phyloP scores from a whole-genome alignment of 2,329 filamentous ascomycete species.

The Trichoderma brevicompactum region DNA sequence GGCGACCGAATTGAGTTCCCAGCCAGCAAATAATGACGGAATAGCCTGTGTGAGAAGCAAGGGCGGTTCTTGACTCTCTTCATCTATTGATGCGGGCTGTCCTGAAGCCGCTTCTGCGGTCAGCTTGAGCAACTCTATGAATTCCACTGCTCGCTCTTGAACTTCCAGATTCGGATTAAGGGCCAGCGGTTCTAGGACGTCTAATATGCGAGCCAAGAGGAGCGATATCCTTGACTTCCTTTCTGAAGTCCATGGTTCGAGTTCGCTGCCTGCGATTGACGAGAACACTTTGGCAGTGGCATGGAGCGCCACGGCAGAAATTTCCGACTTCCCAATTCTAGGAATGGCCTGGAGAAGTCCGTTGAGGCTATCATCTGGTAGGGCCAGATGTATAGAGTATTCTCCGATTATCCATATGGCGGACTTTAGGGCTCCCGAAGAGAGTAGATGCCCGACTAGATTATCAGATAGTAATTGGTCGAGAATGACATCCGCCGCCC shows the following conservation, averaged over 20 bases:
- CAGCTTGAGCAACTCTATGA: conserved; percentile 85
- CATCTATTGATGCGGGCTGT: conserved; percentile 62
- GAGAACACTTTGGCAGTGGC: conserved; percentile 85
- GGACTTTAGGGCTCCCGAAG: conserved; percentile 71
- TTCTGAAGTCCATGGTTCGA: conserved; percentile 70
- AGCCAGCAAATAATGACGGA: conserved; percentile 81
- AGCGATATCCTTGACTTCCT: conserved; percentile 76
- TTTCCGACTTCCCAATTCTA: conserved; percentile 61
- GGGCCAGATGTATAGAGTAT: conserved; percentile 73
- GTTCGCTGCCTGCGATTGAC: conserved; percentile 67
- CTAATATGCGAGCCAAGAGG: conserved; percentile 78
- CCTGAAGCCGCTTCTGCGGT: conserved; percentile 78
- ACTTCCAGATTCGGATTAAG: conserved; percentile 89
- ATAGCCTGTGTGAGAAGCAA: conserved; percentile 88
- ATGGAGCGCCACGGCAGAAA: conserved; percentile 81
- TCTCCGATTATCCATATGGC: conserved; percentile 88
- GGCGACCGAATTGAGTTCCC: conserved; percentile 92
- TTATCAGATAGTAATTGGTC: conserved; percentile 59
- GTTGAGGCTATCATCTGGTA: conserved; percentile 73
- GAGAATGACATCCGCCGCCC: conserved; percentile 79
- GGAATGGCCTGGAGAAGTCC: conserved; percentile 71
- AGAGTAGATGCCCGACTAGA: conserved; percentile 60
- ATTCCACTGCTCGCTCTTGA: conserved; percentile 92
- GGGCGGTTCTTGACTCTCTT: conserved; percentile 68
- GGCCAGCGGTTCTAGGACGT: conserved; percentile 78